Conservation (phyloP, 306 rosid genomes). For the Abrus precatorius region DNA sequence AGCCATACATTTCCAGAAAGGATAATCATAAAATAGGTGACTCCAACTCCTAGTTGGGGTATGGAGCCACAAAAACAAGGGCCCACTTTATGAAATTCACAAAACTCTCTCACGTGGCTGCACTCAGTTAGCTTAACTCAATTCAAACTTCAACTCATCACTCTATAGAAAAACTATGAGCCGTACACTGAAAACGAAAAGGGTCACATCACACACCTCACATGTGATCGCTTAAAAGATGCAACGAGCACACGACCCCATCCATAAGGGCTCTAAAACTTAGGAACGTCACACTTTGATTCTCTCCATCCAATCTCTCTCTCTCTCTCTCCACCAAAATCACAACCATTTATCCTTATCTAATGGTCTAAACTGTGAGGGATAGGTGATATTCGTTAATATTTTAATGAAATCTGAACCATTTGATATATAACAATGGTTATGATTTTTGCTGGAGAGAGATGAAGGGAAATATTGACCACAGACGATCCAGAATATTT, state of each 20-base stretch:
- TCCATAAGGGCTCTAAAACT: not conserved
- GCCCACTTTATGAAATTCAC: conserved; percentile 54
- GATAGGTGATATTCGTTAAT: too few species aligned
- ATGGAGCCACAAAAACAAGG: conserved; percentile 39
- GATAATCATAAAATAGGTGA: conserved; percentile 28
- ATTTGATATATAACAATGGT: too few species aligned
- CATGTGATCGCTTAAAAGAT: conserved; percentile 35
- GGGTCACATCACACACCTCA: conserved; percentile 12
- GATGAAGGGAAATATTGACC: too few species aligned
- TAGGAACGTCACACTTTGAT: too few species aligned
- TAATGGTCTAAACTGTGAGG: too few species aligned
- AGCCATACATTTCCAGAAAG: conserved; percentile 49
- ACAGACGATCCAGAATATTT: too few species aligned
- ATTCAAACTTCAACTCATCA: conserved; percentile 7
- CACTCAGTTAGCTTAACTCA: conserved; percentile 7
- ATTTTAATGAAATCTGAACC: too few species aligned
- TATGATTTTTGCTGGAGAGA: too few species aligned
- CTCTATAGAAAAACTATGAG: conserved; percentile 42
- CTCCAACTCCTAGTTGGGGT: conserved; percentile 45
- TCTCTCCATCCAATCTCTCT: too few species aligned
- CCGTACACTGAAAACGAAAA: conserved; percentile 54
- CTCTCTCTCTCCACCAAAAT: too few species aligned
- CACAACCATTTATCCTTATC: too few species aligned
- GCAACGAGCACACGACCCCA: not conserved
- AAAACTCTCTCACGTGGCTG: conserved; percentile 56